phyloP scores from a whole-genome alignment of 495 filamentous ascomycete species.

The Lentithecium fluviatile region DNA sequence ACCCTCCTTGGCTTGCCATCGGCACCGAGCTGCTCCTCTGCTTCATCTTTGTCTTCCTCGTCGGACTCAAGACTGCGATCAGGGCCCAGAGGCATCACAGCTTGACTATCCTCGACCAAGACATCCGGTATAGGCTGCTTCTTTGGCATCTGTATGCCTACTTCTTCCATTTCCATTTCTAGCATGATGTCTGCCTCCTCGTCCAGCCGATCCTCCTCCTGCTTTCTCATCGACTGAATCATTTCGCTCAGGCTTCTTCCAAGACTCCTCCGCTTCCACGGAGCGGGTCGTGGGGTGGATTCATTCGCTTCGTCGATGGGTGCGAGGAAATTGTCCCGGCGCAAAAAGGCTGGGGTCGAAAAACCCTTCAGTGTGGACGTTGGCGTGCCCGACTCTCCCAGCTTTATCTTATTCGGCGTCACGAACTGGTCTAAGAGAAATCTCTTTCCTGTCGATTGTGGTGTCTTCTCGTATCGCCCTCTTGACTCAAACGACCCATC shows the following conservation, averaged over 20 bases:
- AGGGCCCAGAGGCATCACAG: conserved; percentile 53
- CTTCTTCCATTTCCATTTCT: conserved; percentile 68
- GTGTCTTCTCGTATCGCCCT: conserved; percentile 56
- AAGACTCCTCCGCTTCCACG: conserved; percentile 57
- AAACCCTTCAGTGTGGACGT: conserved; percentile 54
- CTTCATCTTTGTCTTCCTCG: conserved; percentile 41
- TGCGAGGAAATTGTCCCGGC: conserved; percentile 53
- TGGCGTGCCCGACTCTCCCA: conserved; percentile 45
- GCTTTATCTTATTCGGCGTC: conserved; percentile 53
- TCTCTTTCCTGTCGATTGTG: conserved; percentile 61
- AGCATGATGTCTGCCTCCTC: conserved; percentile 75
- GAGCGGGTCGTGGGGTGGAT: conserved; percentile 35
- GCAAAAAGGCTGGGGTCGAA: conserved; percentile 73
- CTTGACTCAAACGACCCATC: conserved; percentile 22
- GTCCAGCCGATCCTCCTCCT: conserved; percentile 55
- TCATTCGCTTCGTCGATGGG: conserved; percentile 49
- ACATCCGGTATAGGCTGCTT: conserved; percentile 39
- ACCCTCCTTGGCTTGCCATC: conserved; percentile 55
- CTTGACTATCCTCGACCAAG: conserved; percentile 64
- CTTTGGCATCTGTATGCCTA: conserved; percentile 20
- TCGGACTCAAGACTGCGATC: conserved; percentile 59
- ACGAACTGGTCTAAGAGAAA: conserved; percentile 62
- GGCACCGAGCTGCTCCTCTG: conserved; percentile 27
- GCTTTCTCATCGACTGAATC: conserved; percentile 70
- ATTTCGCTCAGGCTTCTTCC: conserved; percentile 75